Evolutionary conservation across 345 rosid genomes (phyloP), one percentile per base, ranked within the genome.

Genomic region (Eucalyptus pauciflora): DNA sequence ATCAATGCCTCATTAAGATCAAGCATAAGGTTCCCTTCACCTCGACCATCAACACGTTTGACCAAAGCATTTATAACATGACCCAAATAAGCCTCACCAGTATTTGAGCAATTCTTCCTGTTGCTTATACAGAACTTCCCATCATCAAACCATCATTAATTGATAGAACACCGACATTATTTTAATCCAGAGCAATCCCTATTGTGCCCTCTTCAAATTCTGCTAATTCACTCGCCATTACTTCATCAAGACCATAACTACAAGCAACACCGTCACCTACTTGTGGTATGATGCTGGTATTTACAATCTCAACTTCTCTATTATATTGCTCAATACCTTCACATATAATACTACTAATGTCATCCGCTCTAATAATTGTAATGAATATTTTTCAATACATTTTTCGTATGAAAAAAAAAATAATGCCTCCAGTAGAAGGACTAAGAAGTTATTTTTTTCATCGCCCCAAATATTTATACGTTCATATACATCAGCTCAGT

Each of bases 231-330:
- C 90, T n/a, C 3, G 31, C 50, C 41, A 69, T 86, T 90, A 90
- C 89, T 90, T 86, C 87, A 88, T 86, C 86, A 89, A 69, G 51
- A 89, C 37, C 29, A 85, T 85, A 67, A 89, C 67, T 89, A 62
- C 13, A 15, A 80, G 69, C 71, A 88, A 80, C 13, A n/a, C 56
- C 51, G 4, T 54, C 45, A 20, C 64, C 33, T 10, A 76, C 67
- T 79, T 79, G 86, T 33, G 1, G 49, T 50, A 88, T 10, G 7
- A 20, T 20, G 43, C 29, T 22, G 4, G 48, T 41, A 76, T 76
- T 20, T 41, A 41, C 83, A 76, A 76, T 41, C 48, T 41, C 48
- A 37, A 41, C 85, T 76, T 41, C 85, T 41, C 48, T 41, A 41
- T 76, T 37, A 41, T 41, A 76, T 20, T 41, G 15, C 85, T 76